These are phyloP conservation scores for Boletus sp. DNA, from an alignment of 768 basidiomycete genomes.

Conservation along the genomic window DNA sequence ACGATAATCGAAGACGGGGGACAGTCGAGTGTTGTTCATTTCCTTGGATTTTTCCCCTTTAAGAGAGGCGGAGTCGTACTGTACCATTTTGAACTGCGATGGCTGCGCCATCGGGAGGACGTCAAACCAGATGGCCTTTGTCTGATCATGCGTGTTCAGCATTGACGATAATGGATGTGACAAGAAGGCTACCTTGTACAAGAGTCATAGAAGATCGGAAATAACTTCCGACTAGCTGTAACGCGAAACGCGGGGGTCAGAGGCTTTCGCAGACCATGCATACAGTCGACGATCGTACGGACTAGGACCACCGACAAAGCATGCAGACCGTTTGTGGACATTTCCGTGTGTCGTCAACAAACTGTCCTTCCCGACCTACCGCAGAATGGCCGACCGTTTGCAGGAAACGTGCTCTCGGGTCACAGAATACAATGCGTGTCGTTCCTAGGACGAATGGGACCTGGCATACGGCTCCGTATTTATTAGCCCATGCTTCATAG, in stretches of 20 bases:
- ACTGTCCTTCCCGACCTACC: constrained; percentile 9
- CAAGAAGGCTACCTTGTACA: constrained; percentile 33
- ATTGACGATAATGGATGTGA: not conserved
- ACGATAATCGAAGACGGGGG: constrained; percentile 16
- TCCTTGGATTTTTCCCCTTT: constrained; percentile 28
- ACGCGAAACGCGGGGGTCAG: constrained; percentile 40
- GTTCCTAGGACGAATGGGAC: constrained; percentile 41
- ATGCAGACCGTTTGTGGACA: constrained; percentile 13
- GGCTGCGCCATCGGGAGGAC: constrained; percentile 26
- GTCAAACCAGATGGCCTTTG: constrained; percentile 31
- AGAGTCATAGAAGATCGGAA: constrained; percentile 37
- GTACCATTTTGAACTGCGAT: constrained; percentile 53
- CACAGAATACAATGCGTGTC: constrained; percentile 37
- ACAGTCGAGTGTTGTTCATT: constrained; percentile 22
- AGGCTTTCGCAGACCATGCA: constrained; percentile 31
- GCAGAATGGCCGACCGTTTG: not conserved
- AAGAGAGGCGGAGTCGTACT: constrained; percentile 45
- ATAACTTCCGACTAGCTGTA: constrained; percentile 35
- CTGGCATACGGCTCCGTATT: constrained; percentile 46
- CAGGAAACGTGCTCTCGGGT: constrained; percentile 40
- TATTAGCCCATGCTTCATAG: constrained; percentile 46
- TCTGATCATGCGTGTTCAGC: constrained; percentile 13
- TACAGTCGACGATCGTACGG: not conserved
- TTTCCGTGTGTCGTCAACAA: constrained; percentile 20
- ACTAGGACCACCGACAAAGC: not conserved